Conservation (phyloP, 306 rosid species). For the Lathyrus oleraceus region DNA sequence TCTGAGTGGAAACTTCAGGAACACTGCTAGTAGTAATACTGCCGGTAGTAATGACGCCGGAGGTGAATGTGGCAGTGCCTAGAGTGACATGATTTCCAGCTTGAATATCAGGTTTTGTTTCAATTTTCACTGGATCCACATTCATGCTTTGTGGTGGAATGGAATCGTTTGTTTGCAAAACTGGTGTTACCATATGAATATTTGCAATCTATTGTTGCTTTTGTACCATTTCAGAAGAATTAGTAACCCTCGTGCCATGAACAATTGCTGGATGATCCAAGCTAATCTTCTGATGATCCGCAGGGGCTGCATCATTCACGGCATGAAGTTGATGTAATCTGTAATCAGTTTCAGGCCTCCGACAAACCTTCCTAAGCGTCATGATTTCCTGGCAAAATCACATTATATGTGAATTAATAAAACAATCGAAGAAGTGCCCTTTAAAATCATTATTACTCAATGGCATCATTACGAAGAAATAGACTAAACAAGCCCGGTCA, state of each 20-base stretch:
- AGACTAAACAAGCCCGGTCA: conserved; percentile 24
- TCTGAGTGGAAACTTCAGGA: conserved; percentile 38
- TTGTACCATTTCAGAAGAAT: conserved; percentile 54
- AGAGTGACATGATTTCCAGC: conserved; percentile 48
- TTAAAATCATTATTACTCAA: background rate
- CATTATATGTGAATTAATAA: conserved; percentile 1
- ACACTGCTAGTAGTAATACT: conserved; percentile 27
- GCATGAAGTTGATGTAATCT: conserved; percentile 93
- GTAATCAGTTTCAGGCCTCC: conserved; percentile 90
- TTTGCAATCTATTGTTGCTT: conserved; percentile 62
- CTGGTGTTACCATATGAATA: conserved; percentile 33
- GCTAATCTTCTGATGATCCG: conserved; percentile 57
- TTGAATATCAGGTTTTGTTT: conserved; percentile 33
- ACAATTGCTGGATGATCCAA: conserved; percentile 46
- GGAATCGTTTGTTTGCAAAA: conserved; percentile 42
- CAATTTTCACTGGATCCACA: conserved; percentile 52
- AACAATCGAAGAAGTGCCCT: background rate
- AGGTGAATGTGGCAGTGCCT: conserved; percentile 19
- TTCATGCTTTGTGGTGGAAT: conserved; percentile 36
- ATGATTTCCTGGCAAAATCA: conserved; percentile 76
- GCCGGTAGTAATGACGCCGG: conserved; percentile 28
- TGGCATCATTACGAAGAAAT: conserved; percentile 8
- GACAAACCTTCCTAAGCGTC: conserved; percentile 90
- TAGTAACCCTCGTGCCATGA: conserved; percentile 30
- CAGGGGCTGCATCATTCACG: conserved; percentile 56